A percentile compares a stretch with the other conserved stretches of the same genome.
These are phyloP conservation scores for Plasmodium sp. DNA, from an alignment of 169 alveolate species.

Conservation along the genomic window DNA sequence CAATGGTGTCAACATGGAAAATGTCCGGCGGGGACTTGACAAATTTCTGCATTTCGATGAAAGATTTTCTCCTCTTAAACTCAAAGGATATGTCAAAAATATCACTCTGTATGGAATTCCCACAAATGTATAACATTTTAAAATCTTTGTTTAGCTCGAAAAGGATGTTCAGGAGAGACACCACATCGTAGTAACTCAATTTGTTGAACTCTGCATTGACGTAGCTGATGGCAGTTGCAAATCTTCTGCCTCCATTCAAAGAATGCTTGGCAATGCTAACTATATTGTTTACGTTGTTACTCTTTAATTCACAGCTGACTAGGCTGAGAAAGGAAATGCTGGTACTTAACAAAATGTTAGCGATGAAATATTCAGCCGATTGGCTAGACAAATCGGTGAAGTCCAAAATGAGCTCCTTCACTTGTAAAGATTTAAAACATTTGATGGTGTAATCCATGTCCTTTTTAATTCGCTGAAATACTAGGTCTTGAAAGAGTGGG, in stretches of 20 bases:
- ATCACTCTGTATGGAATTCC: constrained; percentile 51
- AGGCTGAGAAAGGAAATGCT: constrained; percentile 14
- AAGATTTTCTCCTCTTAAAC: constrained; percentile 36
- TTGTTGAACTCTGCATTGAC: constrained; percentile 59
- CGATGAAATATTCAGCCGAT: constrained; percentile 43
- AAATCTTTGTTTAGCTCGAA: constrained; percentile 11
- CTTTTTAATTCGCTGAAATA: constrained; percentile 11
- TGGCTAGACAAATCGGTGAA: constrained; percentile 26
- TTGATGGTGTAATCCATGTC: constrained; percentile 16
- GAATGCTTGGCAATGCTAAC: not conserved
- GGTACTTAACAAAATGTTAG: constrained; percentile 20
- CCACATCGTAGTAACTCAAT: constrained; percentile 35
- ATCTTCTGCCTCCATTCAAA: not conserved
- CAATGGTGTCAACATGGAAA: constrained; percentile 29
- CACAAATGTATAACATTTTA: constrained; percentile 54
- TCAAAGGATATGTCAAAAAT: constrained; percentile 52
- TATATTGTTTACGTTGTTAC: constrained; percentile 14
- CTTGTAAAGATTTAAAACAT: constrained; percentile 13
- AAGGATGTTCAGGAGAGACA: constrained; percentile 11
- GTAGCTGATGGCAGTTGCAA: constrained; percentile 1
- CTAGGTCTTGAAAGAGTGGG: constrained; percentile 18
- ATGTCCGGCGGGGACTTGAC: constrained; percentile 7
- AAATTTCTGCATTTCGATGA: constrained; percentile 43
- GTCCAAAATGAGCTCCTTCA: constrained; percentile 49
- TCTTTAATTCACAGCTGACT: constrained; percentile 5